phyloP scores from a whole-genome alignment of 225 moss, liverwort and hornwort species.

The Straminergon stramineum region DNA sequence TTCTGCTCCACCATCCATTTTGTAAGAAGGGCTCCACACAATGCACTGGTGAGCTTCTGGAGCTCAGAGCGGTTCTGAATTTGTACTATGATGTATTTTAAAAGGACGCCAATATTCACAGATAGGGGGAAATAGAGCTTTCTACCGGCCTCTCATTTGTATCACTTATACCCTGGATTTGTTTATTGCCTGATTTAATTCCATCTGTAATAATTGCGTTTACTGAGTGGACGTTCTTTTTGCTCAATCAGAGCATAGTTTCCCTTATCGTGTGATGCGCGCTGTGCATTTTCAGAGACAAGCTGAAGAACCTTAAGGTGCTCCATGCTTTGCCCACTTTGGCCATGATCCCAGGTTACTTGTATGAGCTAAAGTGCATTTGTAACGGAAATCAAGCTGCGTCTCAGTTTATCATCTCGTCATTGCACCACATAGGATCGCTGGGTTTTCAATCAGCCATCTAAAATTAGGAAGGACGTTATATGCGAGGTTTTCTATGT shows the following conservation, averaged over 20 bases:
- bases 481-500: neutral
- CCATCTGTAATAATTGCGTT: neutral
- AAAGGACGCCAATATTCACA: neutral
- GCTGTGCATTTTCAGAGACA: neutral
- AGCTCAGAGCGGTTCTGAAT: neutral
- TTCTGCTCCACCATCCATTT: neutral
- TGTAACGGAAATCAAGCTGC: too few relatives aligned
- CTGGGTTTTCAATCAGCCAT: neutral
- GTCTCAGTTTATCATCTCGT: neutral
- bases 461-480: neutral
- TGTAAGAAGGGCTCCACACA: neutral
- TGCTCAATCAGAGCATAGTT: neutral
- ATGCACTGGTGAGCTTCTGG: neutral
- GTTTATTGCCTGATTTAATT: neutral
- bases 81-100: neutral
- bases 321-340: neutral
- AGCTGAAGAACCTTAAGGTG: neutral
- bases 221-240: neutral
- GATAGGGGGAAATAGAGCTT: neutral
- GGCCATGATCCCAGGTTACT: neutral
- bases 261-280: neutral
- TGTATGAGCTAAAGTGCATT: neutral
- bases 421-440: neutral
- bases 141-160: neutral
- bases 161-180: neutral